Base-by-base conservation (phyloP, 805 yeast genomes). In the Candida incommunis region DNA sequence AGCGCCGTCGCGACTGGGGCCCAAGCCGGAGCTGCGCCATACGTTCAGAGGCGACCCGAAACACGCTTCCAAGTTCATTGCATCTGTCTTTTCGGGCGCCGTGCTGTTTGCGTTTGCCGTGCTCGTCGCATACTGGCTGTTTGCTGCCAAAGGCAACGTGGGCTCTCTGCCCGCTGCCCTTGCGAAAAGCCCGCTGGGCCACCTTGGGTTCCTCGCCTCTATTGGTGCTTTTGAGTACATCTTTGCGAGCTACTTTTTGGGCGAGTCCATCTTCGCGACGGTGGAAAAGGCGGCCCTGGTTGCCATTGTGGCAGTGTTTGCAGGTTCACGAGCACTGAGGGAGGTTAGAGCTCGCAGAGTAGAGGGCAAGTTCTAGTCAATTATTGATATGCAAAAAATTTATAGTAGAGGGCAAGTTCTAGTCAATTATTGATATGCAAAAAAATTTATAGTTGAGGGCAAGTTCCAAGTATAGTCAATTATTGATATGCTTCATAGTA, bases 321-420 rank as follows among this genome's bases (percentile, higher is more conserved):
- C 76, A 44, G 90, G 94, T 13, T 69, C 82, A n/a, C 72, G 75
- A 52, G 80, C 79, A 16, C 70, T 83, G 54, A 70, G 79, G 56
- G 68, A 62, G 45, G 70, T 58, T 3, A 41, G 52, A 23, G 29
- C 29, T 22, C 49, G 63, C 40, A 46, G 64, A 18, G 29, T 51
- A 20, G 44, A 45, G 50, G 56, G 57, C 45, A 24, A 50, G 44
- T 18, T 26, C 4, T 24, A 22, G 24, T n/a, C 27, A 25, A 23
- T 7, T 7, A 41, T 35, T 43, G 23, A 35, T 18, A 22, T 46
- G 37, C 37, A 11, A 23, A n/a, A 22, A n/a, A 23, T n/a, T 40
- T 15, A 46, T 63, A 18, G 29, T 51, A 20, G 44, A 45, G 50
- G 56, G 57, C 45, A 24, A 50, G 44, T 18, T 26, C 4, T 24